These are phyloP conservation scores for Salvia hispanica DNA, from an alignment of 257 asterid species.

Conservation along the genomic window DNA sequence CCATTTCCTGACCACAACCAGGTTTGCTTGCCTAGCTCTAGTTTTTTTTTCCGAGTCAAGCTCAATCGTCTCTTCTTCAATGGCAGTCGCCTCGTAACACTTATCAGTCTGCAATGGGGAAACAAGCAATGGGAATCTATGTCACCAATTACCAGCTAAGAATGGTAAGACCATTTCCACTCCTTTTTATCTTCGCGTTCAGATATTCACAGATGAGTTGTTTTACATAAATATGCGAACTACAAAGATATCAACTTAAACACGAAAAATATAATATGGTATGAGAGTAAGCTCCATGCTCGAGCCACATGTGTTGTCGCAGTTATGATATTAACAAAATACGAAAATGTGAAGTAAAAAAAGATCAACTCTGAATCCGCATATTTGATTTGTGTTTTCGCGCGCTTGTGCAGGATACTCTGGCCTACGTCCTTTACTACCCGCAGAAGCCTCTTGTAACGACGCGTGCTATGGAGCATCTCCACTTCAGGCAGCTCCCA, in stretches of 20 bases:
- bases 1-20: conserved; percentile 96
- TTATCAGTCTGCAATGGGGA: conserved; percentile 97
- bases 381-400: too few relatives aligned
- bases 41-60: background rate
- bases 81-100: conserved; percentile 92
- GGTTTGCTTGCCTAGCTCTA: conserved; percentile 38
- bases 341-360: too few relatives aligned
- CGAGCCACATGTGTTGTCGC: too few relatives aligned
- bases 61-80: background rate
- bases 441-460: conserved; percentile 91
- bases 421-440: conserved; percentile 83
- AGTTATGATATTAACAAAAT: too few relatives aligned
- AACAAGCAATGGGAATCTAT: conserved; percentile 91
- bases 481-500: conserved; percentile 92
- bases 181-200: background rate
- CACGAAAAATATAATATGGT: too few relatives aligned
- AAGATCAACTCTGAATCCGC: too few relatives aligned
- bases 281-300: too few relatives aligned
- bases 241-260: too few relatives aligned
- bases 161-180: conserved; percentile 46
- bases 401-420: conserved; percentile 54
- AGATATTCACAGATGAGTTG: too few relatives aligned
- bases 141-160: conserved; percentile 81
- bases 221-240: too few relatives aligned
- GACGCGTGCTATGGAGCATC: conserved; percentile 93